These are phyloP conservation scores for Neonectria faginata DNA, from an alignment of 2,329 filamentous ascomycete genomes.

Conservation along the genomic window DNA sequence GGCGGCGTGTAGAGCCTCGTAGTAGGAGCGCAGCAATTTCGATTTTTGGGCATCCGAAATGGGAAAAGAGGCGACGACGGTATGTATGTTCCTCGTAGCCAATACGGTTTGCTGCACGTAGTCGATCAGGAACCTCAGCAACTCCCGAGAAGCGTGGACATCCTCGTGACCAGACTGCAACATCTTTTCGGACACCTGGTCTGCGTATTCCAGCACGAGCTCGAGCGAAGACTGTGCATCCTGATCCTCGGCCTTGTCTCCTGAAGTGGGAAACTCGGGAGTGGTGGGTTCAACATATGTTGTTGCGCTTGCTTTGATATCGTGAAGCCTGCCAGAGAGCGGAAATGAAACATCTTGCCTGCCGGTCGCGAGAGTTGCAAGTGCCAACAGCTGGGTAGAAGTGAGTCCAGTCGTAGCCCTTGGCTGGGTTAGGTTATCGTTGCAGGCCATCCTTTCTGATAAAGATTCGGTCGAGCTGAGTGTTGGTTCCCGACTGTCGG, in stretches of 20 bases:
- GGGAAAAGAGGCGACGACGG: constrained; percentile 2
- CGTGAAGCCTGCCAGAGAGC: not conserved
- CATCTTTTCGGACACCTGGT: constrained; percentile 4
- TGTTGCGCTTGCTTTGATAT: constrained; percentile 1
- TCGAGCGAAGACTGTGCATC: constrained; percentile 14
- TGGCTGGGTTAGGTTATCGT: constrained; percentile 3
- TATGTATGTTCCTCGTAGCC: constrained; percentile 14
- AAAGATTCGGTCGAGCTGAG: constrained; percentile 6
- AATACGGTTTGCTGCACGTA: constrained; percentile 20
- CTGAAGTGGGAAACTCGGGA: constrained; percentile 15
- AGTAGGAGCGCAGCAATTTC: constrained; percentile 19
- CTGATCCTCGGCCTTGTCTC: not conserved
- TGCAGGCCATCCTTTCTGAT: constrained; percentile 10
- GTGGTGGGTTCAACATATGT: constrained; percentile 10
- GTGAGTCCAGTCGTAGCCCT: not conserved
- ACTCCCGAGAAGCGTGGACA: not conserved
- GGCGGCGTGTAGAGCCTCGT: constrained; percentile 21
- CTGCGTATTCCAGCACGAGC: constrained; percentile 18
- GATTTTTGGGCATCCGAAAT: constrained; percentile 13
- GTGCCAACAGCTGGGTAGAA: not conserved
- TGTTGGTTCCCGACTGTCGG: constrained; percentile 4
- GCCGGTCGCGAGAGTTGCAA: not conserved
- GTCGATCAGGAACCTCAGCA: constrained; percentile 12
- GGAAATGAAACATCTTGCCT: not conserved
- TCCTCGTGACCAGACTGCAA: not conserved